Evolutionary conservation across 441 rosid genomes (phyloP).

Genomic region (Geranium incanum): DNA sequence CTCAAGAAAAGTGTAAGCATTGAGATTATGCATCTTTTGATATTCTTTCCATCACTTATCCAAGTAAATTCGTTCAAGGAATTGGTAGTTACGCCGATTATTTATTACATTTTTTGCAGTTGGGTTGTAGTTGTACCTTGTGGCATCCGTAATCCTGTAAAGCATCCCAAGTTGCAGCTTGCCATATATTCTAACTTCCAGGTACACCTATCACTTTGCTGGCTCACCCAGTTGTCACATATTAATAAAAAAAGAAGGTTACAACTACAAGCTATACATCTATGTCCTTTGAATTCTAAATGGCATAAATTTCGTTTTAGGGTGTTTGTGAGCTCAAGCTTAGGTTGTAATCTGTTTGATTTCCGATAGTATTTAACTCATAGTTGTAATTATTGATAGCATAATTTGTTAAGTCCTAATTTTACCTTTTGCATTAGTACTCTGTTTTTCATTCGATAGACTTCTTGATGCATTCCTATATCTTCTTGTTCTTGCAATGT

Average conservation of each 20-base stretch:
- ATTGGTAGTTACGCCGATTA: conserved; percentile 12
- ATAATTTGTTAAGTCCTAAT: neutral
- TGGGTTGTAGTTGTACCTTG: conserved; percentile 82
- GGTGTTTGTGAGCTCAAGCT: neutral
- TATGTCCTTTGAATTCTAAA: neutral
- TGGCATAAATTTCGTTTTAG: neutral
- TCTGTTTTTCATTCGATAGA: neutral
- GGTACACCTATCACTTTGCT: conserved; percentile 30
- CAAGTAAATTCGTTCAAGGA: conserved; percentile 9
- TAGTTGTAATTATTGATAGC: neutral
- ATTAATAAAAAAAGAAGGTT: too few relatives aligned
- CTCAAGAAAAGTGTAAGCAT: conserved; percentile 77
- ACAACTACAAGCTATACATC: neutral
- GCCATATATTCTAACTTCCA: conserved; percentile 65
- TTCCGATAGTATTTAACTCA: neutral
- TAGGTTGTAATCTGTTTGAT: neutral
- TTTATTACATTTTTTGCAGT: conserved; percentile 35
- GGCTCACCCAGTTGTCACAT: neutral
- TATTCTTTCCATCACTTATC: conserved; percentile 5
- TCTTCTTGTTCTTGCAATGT: neutral
- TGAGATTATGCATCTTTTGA: conserved; percentile 6
- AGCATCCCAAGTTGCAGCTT: conserved; percentile 78
- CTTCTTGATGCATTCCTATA: neutral
- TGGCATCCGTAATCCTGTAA: conserved; percentile 58
- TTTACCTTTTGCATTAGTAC: neutral